Percentiles rank a stretch among this genome's conserved stretches.
These are phyloP conservation scores for Silene noctiflora DNA, from an alignment of 179 eudicot genomes.

Conservation along the genomic window DNA sequence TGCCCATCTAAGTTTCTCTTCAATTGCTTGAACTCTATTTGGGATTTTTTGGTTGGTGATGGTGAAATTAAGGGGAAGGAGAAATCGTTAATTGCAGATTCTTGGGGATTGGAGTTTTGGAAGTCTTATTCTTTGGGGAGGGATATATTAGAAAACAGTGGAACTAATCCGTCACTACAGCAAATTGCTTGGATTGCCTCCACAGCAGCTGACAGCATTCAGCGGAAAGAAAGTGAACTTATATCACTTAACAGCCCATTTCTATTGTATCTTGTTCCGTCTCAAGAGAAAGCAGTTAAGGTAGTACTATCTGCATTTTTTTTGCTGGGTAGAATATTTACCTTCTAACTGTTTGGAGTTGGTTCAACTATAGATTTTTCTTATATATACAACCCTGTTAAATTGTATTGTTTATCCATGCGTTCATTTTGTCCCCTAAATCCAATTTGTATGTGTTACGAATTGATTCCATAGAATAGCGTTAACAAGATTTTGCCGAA, in stretches of 20 bases:
- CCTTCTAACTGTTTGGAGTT: background rate
- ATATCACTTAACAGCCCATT: constrained; percentile 49
- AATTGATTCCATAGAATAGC: background rate
- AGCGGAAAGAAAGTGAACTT: constrained; percentile 72
- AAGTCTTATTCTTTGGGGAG: constrained; percentile 49
- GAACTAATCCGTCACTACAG: constrained; percentile 47
- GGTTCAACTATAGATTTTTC: background rate
- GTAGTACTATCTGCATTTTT: constrained; percentile 30
- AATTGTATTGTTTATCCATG: background rate
- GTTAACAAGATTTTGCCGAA: background rate
- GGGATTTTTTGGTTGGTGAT: constrained; percentile 37
- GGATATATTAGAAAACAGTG: constrained; percentile 60
- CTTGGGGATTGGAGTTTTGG: constrained; percentile 93
- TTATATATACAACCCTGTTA: too few relatives aligned
- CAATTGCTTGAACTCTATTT: constrained; percentile 66
- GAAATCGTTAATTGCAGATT: constrained; percentile 42
- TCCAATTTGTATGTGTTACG: background rate
- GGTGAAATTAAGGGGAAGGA: constrained; percentile 29
- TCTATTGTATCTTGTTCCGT: constrained; percentile 75
- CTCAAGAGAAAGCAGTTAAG: constrained; percentile 75
- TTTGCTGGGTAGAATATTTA: background rate
- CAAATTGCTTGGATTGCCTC: constrained; percentile 90
- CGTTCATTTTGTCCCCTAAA: background rate
- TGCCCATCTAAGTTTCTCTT: constrained; percentile 74
- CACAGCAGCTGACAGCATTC: constrained; percentile 69